phyloP scores from a whole-genome alignment of 1,284 basidiomycete species.

The Quambalaria eucalypti region DNA sequence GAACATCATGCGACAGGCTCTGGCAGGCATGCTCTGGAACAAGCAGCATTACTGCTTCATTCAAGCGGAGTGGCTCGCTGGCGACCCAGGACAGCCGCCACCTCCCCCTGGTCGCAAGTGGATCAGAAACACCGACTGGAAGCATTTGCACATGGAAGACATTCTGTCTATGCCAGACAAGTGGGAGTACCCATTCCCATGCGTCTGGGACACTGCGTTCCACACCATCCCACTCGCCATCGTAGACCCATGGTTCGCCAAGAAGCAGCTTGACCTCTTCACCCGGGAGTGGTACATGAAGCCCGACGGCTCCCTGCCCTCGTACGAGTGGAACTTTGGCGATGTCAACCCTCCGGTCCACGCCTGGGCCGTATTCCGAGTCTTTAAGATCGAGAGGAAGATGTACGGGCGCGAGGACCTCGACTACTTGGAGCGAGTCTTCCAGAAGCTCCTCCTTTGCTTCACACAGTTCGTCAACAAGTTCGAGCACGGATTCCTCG shows the following conservation, averaged over 20 bases:
- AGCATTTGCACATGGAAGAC: conserved; percentile 87
- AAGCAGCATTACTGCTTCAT: conserved; percentile 96
- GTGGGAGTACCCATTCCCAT: conserved; percentile 63
- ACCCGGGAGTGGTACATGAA: conserved; percentile 98
- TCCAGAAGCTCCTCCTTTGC: conserved; percentile 92
- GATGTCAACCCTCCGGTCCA: conserved; percentile 97
- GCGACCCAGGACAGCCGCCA: conserved; percentile 86
- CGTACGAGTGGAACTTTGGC: conserved; percentile 97
- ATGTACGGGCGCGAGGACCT: conserved; percentile 82
- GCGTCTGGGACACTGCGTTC: conserved; percentile 83
- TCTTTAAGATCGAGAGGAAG: conserved; percentile 78
- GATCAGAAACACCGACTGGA: conserved; percentile 66
- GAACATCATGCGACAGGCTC: conserved; percentile 93
- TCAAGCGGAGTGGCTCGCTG: conserved; percentile 89
- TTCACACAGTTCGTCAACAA: conserved; percentile 99
- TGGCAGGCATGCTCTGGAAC: conserved; percentile 95
- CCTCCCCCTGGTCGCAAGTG: conserved; percentile 81
- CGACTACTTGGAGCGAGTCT: conserved; percentile 87
- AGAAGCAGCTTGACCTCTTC: conserved; percentile 90
- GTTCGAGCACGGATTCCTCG: conserved; percentile 95
- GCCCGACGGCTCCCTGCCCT: conserved; percentile 92
- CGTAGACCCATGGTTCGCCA: conserved; percentile 87
- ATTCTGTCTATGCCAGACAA: conserved; percentile 98
- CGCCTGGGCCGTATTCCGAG: conserved; percentile 60
- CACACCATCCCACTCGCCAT: conserved; percentile 94